Conservation (phyloP, 2,329 filamentous ascomycete genomes). For the Fusarium sterilihyphosum region DNA sequence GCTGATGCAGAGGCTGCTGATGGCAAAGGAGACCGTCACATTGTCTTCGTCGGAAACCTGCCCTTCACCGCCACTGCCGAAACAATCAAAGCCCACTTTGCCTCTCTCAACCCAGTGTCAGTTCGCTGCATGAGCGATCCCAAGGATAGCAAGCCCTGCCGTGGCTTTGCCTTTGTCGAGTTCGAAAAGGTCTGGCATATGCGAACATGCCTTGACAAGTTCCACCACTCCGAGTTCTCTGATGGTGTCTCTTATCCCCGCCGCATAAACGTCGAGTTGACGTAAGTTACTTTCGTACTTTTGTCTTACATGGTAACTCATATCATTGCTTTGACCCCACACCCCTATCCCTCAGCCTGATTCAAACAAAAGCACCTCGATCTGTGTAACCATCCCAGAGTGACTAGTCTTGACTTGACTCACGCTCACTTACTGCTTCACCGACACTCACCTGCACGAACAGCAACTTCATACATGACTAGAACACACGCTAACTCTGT, state of each 20-base stretch:
- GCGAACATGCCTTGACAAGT: slow-evolving; percentile 90
- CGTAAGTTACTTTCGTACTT: slow-evolving; percentile 61
- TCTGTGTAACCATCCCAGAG: slow-evolving; percentile 8
- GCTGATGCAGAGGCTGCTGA: slow-evolving; percentile 27
- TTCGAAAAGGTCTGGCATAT: slow-evolving; percentile 88
- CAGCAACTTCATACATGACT: not conserved
- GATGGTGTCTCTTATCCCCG: slow-evolving; percentile 65
- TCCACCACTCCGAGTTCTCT: slow-evolving; percentile 84
- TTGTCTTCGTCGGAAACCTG: slow-evolving; percentile 74
- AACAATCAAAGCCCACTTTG: slow-evolving; percentile 79
- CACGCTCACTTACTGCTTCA: slow-evolving; percentile 1
- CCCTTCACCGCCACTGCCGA: slow-evolving; percentile 82
- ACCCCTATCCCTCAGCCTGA: not conserved
- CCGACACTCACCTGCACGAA: slow-evolving; percentile 11
- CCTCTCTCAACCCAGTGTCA: slow-evolving; percentile 64
- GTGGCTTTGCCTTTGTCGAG: slow-evolving; percentile 88
- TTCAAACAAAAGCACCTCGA: not conserved
- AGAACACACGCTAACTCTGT: slow-evolving; percentile 10
- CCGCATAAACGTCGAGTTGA: slow-evolving; percentile 93
- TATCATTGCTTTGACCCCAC: not conserved
- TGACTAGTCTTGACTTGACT: slow-evolving; percentile 7
- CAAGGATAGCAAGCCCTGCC: slow-evolving; percentile 67
- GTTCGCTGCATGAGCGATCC: slow-evolving; percentile 77
- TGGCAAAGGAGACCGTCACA: slow-evolving; percentile 45
- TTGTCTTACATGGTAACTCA: not conserved